Conservation (phyloP, 495 filamentous ascomycete genomes). For the Penicillium diatomitis region DNA sequence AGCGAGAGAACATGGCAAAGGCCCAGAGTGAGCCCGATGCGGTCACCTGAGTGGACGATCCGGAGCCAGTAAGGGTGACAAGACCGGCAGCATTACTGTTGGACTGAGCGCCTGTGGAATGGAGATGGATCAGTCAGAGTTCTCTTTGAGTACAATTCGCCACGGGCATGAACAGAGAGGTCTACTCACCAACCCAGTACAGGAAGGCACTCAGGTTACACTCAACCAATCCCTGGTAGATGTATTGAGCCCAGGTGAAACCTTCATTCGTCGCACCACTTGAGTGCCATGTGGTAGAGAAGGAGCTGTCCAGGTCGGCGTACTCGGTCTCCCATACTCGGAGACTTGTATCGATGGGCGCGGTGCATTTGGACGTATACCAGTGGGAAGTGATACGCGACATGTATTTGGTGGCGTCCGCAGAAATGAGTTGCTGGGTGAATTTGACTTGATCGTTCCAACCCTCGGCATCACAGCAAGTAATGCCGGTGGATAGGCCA, state of each 20-base stretch:
- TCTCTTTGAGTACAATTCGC: no score
- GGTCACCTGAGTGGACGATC: background rate
- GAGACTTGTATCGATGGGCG: slow-evolving; percentile 14
- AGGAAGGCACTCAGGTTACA: slow-evolving; percentile 36
- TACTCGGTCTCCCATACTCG: slow-evolving; percentile 42
- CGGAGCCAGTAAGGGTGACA: slow-evolving; percentile 1
- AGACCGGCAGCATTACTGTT: slow-evolving; percentile 1
- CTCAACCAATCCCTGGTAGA: slow-evolving; percentile 32
- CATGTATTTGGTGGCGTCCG: background rate
- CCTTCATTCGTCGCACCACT: slow-evolving; percentile 40
- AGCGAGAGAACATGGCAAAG: background rate
- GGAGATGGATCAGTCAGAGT: no score
- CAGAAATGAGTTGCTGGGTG: background rate
- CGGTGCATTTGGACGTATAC: background rate
- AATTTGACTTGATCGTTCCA: slow-evolving; percentile 1
- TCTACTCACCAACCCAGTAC: slow-evolving; percentile 39
- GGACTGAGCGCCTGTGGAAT: background rate
- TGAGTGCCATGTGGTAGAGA: slow-evolving; percentile 26
- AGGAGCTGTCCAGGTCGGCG: slow-evolving; percentile 39
- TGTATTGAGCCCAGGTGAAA: slow-evolving; percentile 46
- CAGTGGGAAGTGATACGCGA: background rate
- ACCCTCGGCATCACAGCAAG: slow-evolving; percentile 1
- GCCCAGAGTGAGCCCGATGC: background rate
- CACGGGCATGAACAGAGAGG: background rate
- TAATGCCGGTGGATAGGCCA: background rate